These are phyloP conservation scores for Aureobasidium sp. DNA, from an alignment of 2,329 filamentous ascomycete genomes.

Conservation along the genomic window DNA sequence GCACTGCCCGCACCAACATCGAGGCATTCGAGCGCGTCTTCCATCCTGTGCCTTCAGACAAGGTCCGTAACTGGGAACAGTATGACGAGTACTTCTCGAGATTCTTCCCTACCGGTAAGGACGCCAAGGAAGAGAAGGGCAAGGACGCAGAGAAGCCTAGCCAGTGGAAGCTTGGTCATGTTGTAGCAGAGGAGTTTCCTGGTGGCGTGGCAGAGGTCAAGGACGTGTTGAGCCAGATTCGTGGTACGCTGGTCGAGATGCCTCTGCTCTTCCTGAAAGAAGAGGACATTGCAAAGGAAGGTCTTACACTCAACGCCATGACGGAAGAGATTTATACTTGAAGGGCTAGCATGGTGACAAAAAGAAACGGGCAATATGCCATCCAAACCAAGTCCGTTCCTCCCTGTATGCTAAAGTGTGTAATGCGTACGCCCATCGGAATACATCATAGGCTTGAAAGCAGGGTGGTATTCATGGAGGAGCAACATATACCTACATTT, in stretches of 20 bases:
- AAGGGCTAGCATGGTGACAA: not conserved
- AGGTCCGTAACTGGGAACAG: constrained; percentile 60
- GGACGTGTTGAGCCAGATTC: constrained; percentile 63
- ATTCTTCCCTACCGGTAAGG: constrained; percentile 47
- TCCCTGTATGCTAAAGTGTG: too few relatives aligned
- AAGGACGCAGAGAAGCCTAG: constrained; percentile 28
- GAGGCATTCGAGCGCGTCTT: constrained; percentile 74
- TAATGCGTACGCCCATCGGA: too few relatives aligned
- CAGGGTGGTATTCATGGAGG: too few relatives aligned
- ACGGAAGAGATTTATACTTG: constrained; percentile 4
- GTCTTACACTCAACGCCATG: constrained; percentile 46
- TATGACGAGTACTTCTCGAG: constrained; percentile 63
- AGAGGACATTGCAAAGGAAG: constrained; percentile 77
- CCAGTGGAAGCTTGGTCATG: constrained; percentile 76
- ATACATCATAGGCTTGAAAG: too few relatives aligned
- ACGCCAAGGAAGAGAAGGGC: constrained; percentile 36
- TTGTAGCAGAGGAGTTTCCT: constrained; percentile 51
- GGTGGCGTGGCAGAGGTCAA: constrained; percentile 41
- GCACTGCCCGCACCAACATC: constrained; percentile 67
- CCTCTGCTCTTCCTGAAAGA: constrained; percentile 78
- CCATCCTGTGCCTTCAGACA: constrained; percentile 65
- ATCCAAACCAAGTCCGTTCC: too few relatives aligned
- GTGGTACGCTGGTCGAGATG: constrained; percentile 67
- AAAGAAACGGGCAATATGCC: not conserved
- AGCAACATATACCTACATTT: too few relatives aligned